Evolutionary conservation across 495 filamentous ascomycete genomes (phyloP).

Genomic region (Amphirosellinia nigrospora): DNA sequence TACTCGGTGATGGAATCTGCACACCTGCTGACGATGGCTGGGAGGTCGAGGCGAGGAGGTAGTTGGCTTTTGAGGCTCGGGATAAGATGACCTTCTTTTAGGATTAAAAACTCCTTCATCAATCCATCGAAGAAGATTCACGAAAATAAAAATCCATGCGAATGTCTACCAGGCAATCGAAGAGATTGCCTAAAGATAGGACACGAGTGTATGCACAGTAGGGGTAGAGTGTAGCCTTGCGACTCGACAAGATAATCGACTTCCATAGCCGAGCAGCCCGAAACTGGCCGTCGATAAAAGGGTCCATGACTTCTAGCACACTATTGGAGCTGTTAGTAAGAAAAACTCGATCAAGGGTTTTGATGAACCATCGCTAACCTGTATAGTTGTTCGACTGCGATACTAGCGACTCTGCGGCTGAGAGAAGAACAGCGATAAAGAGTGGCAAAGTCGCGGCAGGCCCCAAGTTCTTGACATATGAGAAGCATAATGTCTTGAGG

Average conservation of each 20-base stretch:
- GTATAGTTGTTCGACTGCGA: slow-evolving; percentile 69
- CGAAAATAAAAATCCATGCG: slow-evolving; percentile 46
- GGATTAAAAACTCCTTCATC: slow-evolving; percentile 46
- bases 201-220: slow-evolving; percentile 72
- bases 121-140: slow-evolving; percentile 58
- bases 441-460: slow-evolving; percentile 58
- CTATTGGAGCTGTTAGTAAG: slow-evolving; percentile 35
- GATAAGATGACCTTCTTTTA: neutral
- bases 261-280: slow-evolving; percentile 72
- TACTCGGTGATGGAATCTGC: slow-evolving; percentile 42
- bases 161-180: slow-evolving; percentile 61
- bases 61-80: neutral
- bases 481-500: slow-evolving; percentile 67
- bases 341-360: slow-evolving; percentile 5
- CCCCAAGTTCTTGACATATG: slow-evolving; percentile 61
- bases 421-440: slow-evolving; percentile 62
- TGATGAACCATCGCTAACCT: slow-evolving; percentile 47
- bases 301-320: slow-evolving; percentile 39
- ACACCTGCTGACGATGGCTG: slow-evolving; percentile 34
- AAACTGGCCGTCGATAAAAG: slow-evolving; percentile 23
- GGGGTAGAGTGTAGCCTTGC: slow-evolving; percentile 67
- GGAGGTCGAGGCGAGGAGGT: slow-evolving; percentile 24
- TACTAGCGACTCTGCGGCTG: slow-evolving; percentile 57
- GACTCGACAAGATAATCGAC: slow-evolving; percentile 69
- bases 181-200: slow-evolving; percentile 66